A percentile compares a stretch with the other conserved stretches of the same genome.
Conservation (phyloP, 306 rosid genomes). For the Prunus mongolica region DNA sequence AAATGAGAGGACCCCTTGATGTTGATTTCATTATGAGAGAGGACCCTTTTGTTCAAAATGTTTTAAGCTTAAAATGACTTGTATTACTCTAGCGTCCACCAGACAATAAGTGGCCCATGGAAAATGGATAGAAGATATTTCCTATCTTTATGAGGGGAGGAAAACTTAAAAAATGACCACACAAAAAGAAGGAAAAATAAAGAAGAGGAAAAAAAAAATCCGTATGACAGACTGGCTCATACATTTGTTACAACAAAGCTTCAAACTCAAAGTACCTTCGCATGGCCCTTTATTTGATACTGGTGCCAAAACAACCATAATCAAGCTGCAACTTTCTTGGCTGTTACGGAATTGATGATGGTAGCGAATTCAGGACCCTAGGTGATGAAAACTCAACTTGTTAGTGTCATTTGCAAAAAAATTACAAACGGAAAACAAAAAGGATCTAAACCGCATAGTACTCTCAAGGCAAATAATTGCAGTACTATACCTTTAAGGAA, state of each 20-base stretch:
- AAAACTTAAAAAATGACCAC: constrained; percentile 20
- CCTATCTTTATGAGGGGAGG: constrained; percentile 13
- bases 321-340: constrained; percentile 93
- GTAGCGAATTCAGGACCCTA: constrained; percentile 97
- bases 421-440: background rate
- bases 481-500: constrained; percentile 70
- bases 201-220: constrained; percentile 14
- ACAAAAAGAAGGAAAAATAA: background rate
- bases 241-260: constrained; percentile 20
- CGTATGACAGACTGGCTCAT: constrained; percentile 14
- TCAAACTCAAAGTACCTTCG: constrained; percentile 19
- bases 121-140: constrained; percentile 34
- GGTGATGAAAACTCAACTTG: constrained; percentile 18
- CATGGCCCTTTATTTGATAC: constrained; percentile 26
- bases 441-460: background rate
- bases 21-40: background rate
- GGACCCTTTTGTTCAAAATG: background rate
- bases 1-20: background rate
- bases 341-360: constrained; percentile 77
- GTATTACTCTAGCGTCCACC: constrained; percentile 19
- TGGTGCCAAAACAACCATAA: constrained; percentile 28
- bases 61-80: background rate
- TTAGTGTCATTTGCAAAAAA: background rate
- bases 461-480: background rate
- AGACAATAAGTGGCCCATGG: constrained; percentile 14